Base-by-base conservation (phyloP, 2,329 filamentous ascomycete genomes). In the Aspergillus fijiensis region DNA sequence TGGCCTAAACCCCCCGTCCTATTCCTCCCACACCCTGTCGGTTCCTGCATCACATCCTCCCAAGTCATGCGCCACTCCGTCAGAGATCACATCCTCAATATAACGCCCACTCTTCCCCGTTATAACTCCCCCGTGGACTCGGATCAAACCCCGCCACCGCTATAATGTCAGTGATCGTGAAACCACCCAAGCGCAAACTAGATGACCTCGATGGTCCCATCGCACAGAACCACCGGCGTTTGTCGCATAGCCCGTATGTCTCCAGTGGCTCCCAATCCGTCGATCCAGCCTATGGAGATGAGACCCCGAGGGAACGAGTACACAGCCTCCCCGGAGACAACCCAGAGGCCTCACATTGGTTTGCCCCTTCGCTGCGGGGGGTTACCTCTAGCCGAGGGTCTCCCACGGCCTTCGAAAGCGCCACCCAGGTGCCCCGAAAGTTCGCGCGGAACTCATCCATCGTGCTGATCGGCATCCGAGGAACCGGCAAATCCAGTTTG, bases 401-500 rank as follows among this genome's bases (percentile, higher is more conserved):
- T 2, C 72, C 72, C 4, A 65, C 66, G 7, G 58, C 64, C 42
- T 66, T 71, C 31, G 69, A 72, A 19, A 63, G 65, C 1, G 62
- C 65, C 67, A 48, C 71, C 63, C 51, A 72, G 48, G 75, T 59
- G 3, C 65, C 65, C 21, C 69, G 73, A 35, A 67, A 61, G 19
- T 90, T 89, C 68, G 76, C 80, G 9, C 73, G 81, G 10, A 83
- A 89, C 78, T 86, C 88, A 2, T 91, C 90, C 1, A 86, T 93
- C 58, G 84, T 92, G 6, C 80, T 93, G 19, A 83, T 90, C 23
- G 90, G 90, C 2, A 86, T 91, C 58, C 85, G 88, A 14, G 90
- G 89, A 11, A 86, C 88, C 5, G 90, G 90, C 16, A 92, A 92
- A 73, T 89, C 89, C 1, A 91, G 88, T 1, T 78, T 93, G 11